These are phyloP conservation scores for Phalaenopsis hybrid DNA, from an alignment of 116 monocot genomes.

Conservation along the genomic window DNA sequence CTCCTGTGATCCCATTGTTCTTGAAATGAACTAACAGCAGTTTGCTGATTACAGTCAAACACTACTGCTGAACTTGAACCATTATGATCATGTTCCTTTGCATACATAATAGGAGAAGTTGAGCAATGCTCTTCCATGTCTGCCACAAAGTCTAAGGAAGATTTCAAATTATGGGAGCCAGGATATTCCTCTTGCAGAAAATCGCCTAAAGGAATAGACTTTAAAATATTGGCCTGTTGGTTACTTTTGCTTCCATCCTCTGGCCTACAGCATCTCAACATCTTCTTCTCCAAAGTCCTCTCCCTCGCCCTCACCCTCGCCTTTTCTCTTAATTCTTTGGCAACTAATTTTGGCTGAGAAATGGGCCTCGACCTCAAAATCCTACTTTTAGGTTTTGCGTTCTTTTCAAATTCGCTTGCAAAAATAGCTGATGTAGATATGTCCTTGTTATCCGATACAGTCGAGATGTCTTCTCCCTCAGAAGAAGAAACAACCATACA, in stretches of 20 bases:
- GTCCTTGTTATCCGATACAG: slow-evolving; percentile 5
- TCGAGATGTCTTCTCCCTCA: slow-evolving; percentile 31
- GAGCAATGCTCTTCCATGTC: background rate
- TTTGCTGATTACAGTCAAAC: background rate
- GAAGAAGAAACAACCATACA: slow-evolving; percentile 28
- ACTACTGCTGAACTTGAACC: background rate
- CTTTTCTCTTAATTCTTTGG: slow-evolving; percentile 28
- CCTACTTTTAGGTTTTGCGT: background rate
- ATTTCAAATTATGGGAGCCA: background rate
- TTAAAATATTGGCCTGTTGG: background rate
- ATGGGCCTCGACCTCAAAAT: background rate
- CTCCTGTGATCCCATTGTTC: background rate
- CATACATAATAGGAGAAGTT: too few relatives aligned
- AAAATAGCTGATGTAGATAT: too few relatives aligned
- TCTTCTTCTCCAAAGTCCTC: slow-evolving; percentile 46
- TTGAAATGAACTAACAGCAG: background rate
- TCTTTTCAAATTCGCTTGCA: background rate
- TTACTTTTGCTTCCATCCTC: background rate
- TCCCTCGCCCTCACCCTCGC: slow-evolving; percentile 48
- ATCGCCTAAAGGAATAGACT: background rate
- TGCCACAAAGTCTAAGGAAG: background rate
- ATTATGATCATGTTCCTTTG: too few relatives aligned
- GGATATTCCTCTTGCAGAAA: background rate
- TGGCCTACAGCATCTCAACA: background rate
- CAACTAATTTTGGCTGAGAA: background rate